Percentiles rank a stretch among this genome's conserved stretches.
Evolutionary conservation across 208 protist genomes (phyloP).

Genomic region (Acanthamoeba healyi): DNA sequence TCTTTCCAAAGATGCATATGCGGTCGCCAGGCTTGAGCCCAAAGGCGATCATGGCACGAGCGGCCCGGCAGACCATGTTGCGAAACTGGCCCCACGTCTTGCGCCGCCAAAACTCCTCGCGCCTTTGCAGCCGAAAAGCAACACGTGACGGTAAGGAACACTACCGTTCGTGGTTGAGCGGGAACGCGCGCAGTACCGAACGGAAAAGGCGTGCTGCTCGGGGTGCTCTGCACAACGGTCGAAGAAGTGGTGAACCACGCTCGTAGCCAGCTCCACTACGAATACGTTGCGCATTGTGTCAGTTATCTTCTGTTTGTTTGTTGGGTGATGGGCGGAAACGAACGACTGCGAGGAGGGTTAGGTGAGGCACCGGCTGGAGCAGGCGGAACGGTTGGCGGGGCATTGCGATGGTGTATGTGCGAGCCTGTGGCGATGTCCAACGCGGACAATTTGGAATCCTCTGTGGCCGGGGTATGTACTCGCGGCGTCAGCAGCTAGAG

Average conservation of each 20-base stretch:
- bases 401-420: not conserved
- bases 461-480: not conserved
- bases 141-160: too few relatives aligned
- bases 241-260: not conserved
- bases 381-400: too few relatives aligned
- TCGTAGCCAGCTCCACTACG: not conserved
- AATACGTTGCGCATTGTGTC: too few relatives aligned
- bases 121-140: too few relatives aligned
- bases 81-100: not conserved
- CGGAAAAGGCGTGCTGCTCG: slow-evolving; percentile 16
- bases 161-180: too few relatives aligned
- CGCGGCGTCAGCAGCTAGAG: not conserved
- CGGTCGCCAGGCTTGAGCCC: not conserved
- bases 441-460: not conserved
- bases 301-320: too few relatives aligned
- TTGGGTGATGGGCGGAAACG: too few relatives aligned
- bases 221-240: not conserved
- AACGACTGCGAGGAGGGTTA: too few relatives aligned
- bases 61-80: not conserved
- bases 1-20: slow-evolving; percentile 22
- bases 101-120: slow-evolving; percentile 7
- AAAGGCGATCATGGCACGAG: not conserved
- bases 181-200: too few relatives aligned
- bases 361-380: not conserved
- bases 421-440: not conserved